Percentiles rank a stretch among this genome's conserved stretches.
Evolutionary conservation across 768 basidiomycete species (phyloP).

Genomic region (Pleurotus platypus): DNA sequence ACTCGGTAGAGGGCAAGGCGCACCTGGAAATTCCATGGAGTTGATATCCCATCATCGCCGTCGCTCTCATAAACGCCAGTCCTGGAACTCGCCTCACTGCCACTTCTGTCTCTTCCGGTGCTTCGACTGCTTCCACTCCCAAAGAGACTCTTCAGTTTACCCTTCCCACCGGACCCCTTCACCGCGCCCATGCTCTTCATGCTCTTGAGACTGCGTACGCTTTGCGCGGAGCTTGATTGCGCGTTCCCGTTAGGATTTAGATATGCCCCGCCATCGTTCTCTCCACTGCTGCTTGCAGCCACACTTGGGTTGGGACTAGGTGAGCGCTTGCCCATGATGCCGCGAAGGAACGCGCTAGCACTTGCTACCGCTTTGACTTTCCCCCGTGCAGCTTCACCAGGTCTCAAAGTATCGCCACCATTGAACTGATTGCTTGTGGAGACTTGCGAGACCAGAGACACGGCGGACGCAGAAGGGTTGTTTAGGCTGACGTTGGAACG

Average conservation of each 20-base stretch:
- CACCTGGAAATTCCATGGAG: slow-evolving; percentile 77
- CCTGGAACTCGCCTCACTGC: slow-evolving; percentile 1
- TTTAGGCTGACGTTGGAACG: slow-evolving; percentile 4
- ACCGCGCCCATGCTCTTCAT: slow-evolving; percentile 7
- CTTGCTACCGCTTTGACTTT: slow-evolving; percentile 3
- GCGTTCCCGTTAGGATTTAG: not conserved
- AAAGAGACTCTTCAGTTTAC: not conserved
- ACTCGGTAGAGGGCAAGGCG: slow-evolving; percentile 16
- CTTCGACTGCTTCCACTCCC: slow-evolving; percentile 1
- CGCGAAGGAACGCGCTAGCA: slow-evolving; percentile 5
- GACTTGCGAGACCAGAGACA: slow-evolving; percentile 4
- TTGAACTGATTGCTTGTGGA: slow-evolving; percentile 6
- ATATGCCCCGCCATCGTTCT: slow-evolving; percentile 1
- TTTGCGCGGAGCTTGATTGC: not conserved
- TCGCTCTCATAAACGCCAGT: slow-evolving; percentile 7
- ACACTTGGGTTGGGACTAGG: slow-evolving; percentile 4
- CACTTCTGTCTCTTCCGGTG: not conserved
- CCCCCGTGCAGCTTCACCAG: slow-evolving; percentile 4
- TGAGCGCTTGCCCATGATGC: slow-evolving; percentile 6
- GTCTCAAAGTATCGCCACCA: not conserved
- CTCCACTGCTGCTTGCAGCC: slow-evolving; percentile 4
- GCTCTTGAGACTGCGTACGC: slow-evolving; percentile 2
- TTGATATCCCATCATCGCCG: slow-evolving; percentile 61
- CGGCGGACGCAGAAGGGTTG: not conserved
- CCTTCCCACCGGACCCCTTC: not conserved